Conservation (phyloP, 2,329 filamentous ascomycete species). For the Ceratocystis cacaofunesta region DNA sequence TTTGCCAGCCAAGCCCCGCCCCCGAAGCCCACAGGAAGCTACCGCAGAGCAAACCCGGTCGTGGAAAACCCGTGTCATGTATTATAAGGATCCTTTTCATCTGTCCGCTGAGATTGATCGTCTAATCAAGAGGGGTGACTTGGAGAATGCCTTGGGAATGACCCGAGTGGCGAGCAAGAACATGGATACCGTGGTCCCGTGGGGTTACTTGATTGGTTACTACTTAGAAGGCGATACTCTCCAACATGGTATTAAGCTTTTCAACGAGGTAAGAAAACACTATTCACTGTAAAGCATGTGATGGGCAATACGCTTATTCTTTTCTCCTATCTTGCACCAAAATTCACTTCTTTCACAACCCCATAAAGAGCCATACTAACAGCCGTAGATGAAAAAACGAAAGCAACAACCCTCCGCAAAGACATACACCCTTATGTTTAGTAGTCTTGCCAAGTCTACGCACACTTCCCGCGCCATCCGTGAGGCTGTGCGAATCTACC, state of each 20-base stretch:
- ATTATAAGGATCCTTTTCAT: constrained; percentile 55
- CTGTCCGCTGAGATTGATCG: constrained; percentile 53
- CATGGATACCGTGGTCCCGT: constrained; percentile 56
- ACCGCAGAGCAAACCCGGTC: constrained; percentile 9
- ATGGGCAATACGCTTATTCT: background rate
- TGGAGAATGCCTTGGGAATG: constrained; percentile 52
- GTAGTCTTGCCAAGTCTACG: constrained; percentile 50
- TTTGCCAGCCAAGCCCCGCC: constrained; percentile 6
- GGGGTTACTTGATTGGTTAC: constrained; percentile 74
- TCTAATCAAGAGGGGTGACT: constrained; percentile 43
- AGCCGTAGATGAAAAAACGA: constrained; percentile 77
- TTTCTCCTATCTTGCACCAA: background rate
- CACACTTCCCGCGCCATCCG: constrained; percentile 45
- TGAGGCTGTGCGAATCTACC: constrained; percentile 62
- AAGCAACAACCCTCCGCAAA: constrained; percentile 62
- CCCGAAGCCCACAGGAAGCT: constrained; percentile 3
- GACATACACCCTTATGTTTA: constrained; percentile 74
- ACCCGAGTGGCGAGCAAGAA: constrained; percentile 53
- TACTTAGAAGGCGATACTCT: constrained; percentile 46
- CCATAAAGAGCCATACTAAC: constrained; percentile 17
- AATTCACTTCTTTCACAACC: constrained; percentile 8
- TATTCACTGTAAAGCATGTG: background rate
- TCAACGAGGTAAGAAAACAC: constrained; percentile 58
- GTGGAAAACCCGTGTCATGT: constrained; percentile 20
- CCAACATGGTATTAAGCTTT: constrained; percentile 59